Evolutionary conservation across 305 asterid species (phyloP), one percentile per base, ranked within the genome.

Genomic region (Fraxinus angustifolia): DNA sequence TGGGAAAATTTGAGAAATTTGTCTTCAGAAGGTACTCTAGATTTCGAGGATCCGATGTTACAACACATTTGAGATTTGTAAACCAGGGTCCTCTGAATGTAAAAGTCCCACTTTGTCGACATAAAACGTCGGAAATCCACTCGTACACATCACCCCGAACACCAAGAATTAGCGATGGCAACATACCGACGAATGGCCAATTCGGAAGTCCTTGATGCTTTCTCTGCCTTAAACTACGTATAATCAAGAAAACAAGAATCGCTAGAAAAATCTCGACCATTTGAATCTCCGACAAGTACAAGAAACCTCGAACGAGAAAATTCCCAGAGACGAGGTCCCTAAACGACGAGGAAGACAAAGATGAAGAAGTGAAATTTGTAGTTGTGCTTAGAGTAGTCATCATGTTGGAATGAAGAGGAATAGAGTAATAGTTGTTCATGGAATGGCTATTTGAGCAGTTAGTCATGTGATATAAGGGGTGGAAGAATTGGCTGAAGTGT

Each of bases 101-200:
- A 76, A 95, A 95, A 0, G 99, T 95, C 3, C 98, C 97, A 4
- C 87, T 89, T 77, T 89, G 92, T 28, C 86, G 60, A 10, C 75
- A 60, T 0, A 93, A 78, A 1, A 95, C 90, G 0, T 82, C 87
- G 5, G 98, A 87, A 6, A 95, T 84, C 99, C 98, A 95, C 45
- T 93, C 99, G 80, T 95, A 92, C 38, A 91, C 80, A 79, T 93
- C 90, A 0, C 88, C 90, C 0, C 38, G 89, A 65, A 93, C 80
- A 2, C 94, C 99, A 16, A 83, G 14, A n/a, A 95, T 17, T 14
- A 95, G 89, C 14, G 99, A 93, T 1, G 99, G 99, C 67, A 93
- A 80, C 99, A 95, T 95, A 7, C 99, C 98, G 10, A 95, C 81
- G 10, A 95, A 5, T 11, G 99, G 99, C 98, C 98, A 95, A 60